Percentiles rank a stretch among this genome's conserved stretches.
Evolutionary conservation across 306 rosid species (phyloP).

Genomic region (Lupinus albus): DNA sequence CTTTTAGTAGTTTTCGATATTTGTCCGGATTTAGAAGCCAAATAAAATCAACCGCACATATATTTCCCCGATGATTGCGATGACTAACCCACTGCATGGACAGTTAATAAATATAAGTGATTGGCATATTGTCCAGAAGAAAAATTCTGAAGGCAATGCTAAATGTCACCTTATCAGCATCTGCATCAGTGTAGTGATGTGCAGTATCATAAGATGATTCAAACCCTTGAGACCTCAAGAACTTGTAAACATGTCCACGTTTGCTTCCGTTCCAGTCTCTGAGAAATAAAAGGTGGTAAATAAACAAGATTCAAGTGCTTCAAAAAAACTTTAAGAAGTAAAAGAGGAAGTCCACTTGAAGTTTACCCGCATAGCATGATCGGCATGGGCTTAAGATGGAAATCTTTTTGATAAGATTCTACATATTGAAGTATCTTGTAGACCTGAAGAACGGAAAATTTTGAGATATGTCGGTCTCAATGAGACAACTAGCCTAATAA

Average conservation of each 20-base stretch:
- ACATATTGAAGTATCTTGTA: conserved; percentile 83
- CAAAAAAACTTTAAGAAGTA: neutral
- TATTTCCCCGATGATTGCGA: conserved; percentile 92
- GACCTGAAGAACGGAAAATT: conserved; percentile 52
- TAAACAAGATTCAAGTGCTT: conserved; percentile 8
- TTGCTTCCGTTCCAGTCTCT: conserved; percentile 99
- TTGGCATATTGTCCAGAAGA: neutral
- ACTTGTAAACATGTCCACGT: conserved; percentile 95
- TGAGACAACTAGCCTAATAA: conserved; percentile 16
- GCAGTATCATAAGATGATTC: conserved; percentile 93
- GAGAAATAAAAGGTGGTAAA: conserved; percentile 33
- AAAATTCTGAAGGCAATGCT: neutral
- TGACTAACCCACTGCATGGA: conserved; percentile 92
- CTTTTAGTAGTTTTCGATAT: conserved; percentile 64
- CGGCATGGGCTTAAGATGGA: conserved; percentile 85
- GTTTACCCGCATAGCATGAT: conserved; percentile 93
- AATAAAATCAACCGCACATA: conserved; percentile 93
- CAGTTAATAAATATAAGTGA: conserved; percentile 27
- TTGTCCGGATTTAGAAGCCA: conserved; percentile 90
- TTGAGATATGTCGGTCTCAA: neutral
- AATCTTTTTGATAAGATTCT: conserved; percentile 82
- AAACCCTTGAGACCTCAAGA: conserved; percentile 92
- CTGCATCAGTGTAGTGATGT: conserved; percentile 89
- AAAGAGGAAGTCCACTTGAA: neutral
- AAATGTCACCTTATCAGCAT: conserved; percentile 75